Percentiles rank a stretch among this genome's conserved stretches.
These are phyloP conservation scores for Mycosphaerella arachidis DNA, from an alignment of 2,329 filamentous ascomycete genomes.

Conservation along the genomic window DNA sequence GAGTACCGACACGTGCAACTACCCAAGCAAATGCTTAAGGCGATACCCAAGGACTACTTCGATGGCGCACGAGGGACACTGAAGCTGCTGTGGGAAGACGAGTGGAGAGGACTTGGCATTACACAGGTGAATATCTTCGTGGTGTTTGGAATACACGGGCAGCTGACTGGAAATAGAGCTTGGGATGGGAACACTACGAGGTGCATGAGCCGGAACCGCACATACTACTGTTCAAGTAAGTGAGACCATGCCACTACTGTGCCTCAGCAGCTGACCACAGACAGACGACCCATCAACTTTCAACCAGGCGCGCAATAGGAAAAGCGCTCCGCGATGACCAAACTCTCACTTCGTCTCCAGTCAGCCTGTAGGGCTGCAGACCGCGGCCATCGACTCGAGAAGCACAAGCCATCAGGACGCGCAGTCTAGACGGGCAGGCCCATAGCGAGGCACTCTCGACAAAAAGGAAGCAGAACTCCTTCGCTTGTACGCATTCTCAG, in stretches of 20 bases:
- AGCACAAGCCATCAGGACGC: background rate
- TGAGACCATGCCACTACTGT: conserved; percentile 19
- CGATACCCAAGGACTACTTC: conserved; percentile 91
- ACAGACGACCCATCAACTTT: conserved; percentile 22
- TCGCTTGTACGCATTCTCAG: background rate
- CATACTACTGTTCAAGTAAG: conserved; percentile 97
- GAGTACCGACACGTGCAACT: conserved; percentile 98
- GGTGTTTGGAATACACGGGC: background rate
- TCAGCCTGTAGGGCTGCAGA: background rate
- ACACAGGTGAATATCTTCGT: conserved; percentile 67
- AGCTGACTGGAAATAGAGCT: conserved; percentile 58
- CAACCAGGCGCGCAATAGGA: conserved; percentile 9
- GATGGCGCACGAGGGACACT: conserved; percentile 83
- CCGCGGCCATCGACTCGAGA: background rate
- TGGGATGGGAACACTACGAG: conserved; percentile 99
- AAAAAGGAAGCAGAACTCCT: background rate
- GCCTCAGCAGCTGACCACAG: background rate
- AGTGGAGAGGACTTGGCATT: conserved; percentile 95
- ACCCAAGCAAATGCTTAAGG: conserved; percentile 97
- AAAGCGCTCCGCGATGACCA: background rate
- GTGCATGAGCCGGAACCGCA: conserved; percentile 98
- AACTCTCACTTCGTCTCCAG: background rate
- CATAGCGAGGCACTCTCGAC: background rate
- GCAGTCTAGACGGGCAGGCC: background rate
- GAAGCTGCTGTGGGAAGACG: conserved; percentile 96